Evolutionary conservation across 331 rosid genomes (phyloP), one percentile per base, ranked within the genome.

Genomic region (Arachis monticola): DNA sequence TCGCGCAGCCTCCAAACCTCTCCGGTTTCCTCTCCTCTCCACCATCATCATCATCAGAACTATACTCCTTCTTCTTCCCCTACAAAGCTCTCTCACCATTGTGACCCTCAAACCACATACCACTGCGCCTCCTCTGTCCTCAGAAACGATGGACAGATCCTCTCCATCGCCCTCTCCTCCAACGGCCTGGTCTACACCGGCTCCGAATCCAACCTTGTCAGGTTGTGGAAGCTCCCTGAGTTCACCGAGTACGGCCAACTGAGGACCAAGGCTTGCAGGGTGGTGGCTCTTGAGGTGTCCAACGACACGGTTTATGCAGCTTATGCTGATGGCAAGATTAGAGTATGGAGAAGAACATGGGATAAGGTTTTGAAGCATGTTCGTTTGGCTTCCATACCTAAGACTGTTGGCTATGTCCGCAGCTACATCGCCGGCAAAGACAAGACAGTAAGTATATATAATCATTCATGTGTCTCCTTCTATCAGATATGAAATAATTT

Each of bases 261-360:
- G 44, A 90, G 86, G 74, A 90, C 93, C 59, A 88, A 83, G 80
- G 88, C 97, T 75, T 81, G 77, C 81, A 86, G 73, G 79, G 96
- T 82, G 55, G 88, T 90, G 70, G 97, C 97, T 0, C 22, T 93
- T 0, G 85, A 88, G 40, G 96, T 84, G 40, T 88, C 88, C 12
- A 86, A 91, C 66, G 95, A 93, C n/a, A 87, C 85, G 12, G 90
- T 93, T 50, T 93, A 84, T 75, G 97, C 95, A n/a, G 98, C 98
- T 4, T 91, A 91, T 66, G 91, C 89, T n/a, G 98, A 93, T 70
- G 93, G 95, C 6, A 91, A 88, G 79, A 88, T 93, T 69, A 71
- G 97, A 55, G 79, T 87, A 9, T 93, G 98, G 97, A 88, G 86
- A 53, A 83, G 88, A 61, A 78, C 80, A 12, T 90, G 90, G 95